Percentiles rank a stretch among this genome's conserved stretches.
Evolutionary conservation across 768 basidiomycete genomes (phyloP).

Genomic region (Mycena rosella): DNA sequence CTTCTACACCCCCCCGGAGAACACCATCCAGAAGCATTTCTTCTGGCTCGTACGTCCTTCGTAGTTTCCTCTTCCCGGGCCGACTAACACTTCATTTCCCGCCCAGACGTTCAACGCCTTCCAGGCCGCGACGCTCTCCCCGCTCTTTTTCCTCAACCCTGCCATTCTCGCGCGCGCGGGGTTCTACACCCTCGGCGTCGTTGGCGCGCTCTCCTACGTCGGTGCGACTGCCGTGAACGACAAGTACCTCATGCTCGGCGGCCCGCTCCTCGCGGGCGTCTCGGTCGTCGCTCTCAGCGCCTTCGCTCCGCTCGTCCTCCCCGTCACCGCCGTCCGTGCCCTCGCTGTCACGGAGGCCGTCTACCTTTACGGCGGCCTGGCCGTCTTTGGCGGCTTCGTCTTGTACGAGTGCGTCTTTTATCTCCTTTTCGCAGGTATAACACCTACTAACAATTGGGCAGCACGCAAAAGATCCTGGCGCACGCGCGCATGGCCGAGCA

Average conservation of each 20-base stretch:
- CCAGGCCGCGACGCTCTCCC: slow-evolving; percentile 89
- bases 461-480: slow-evolving; percentile 87
- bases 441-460: slow-evolving; percentile 42
- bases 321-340: slow-evolving; percentile 76
- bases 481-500: slow-evolving; percentile 81
- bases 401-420: slow-evolving; percentile 81
- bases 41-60: slow-evolving; percentile 77
- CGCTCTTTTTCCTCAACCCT: slow-evolving; percentile 90
- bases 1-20: slow-evolving; percentile 84
- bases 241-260: slow-evolving; percentile 88
- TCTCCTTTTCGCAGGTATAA: neutral
- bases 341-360: slow-evolving; percentile 83
- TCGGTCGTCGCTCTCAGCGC: slow-evolving; percentile 89
- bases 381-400: slow-evolving; percentile 89
- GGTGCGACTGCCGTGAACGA: slow-evolving; percentile 91
- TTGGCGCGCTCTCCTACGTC: slow-evolving; percentile 87
- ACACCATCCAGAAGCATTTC: slow-evolving; percentile 78
- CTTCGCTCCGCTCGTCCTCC: slow-evolving; percentile 92
- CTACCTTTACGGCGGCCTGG: slow-evolving; percentile 89
- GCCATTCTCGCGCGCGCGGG: slow-evolving; percentile 90
- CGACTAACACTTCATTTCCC: neutral
- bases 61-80: neutral
- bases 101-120: slow-evolving; percentile 84
- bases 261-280: slow-evolving; percentile 89
- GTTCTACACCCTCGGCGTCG: slow-evolving; percentile 87